phyloP scores from a whole-genome alignment of 176 grass and related monocot species.

The Eragrostis curvula region DNA sequence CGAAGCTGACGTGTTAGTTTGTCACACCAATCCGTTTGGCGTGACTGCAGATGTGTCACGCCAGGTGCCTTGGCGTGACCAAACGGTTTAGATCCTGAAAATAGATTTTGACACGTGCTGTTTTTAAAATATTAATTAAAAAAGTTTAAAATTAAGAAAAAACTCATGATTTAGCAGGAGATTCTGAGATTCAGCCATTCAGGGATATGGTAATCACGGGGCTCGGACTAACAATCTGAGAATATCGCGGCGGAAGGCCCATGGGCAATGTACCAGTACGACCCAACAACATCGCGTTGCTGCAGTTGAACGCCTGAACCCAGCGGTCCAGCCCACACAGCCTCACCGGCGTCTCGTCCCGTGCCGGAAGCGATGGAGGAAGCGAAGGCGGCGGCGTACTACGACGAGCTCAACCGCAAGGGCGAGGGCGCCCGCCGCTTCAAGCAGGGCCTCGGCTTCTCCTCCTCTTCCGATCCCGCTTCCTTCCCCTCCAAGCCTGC shows the following conservation, averaged over 20 bases:
- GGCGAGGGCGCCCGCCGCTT: slow-evolving; percentile 93
- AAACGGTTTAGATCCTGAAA: too few species aligned
- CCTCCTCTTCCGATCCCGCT: slow-evolving; percentile 42
- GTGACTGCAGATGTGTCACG: too few species aligned
- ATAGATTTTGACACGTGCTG: too few species aligned
- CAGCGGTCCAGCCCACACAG: not conserved
- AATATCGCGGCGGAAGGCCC: not conserved
- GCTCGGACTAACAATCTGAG: not conserved
- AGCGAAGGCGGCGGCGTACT: slow-evolving; percentile 81
- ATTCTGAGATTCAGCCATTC: not conserved
- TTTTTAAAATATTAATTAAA: too few species aligned
- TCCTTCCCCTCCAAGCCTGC: slow-evolving; percentile 53
- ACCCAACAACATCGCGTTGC: not conserved
- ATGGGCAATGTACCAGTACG: not conserved
- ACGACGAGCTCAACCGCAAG: slow-evolving; percentile 96
- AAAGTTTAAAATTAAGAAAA: too few species aligned
- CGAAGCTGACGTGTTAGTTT: too few species aligned
- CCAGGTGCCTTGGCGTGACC: too few species aligned
- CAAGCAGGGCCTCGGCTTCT: slow-evolving; percentile 93
- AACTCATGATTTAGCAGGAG: not conserved
- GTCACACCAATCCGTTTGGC: too few species aligned
- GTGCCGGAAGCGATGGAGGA: slow-evolving; percentile 48
- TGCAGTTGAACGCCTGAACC: not conserved
- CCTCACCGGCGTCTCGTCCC: not conserved
- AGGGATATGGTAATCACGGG: not conserved